Conservation (phyloP, 768 basidiomycete species). For the Rubroboletus pulcherrimus region DNA sequence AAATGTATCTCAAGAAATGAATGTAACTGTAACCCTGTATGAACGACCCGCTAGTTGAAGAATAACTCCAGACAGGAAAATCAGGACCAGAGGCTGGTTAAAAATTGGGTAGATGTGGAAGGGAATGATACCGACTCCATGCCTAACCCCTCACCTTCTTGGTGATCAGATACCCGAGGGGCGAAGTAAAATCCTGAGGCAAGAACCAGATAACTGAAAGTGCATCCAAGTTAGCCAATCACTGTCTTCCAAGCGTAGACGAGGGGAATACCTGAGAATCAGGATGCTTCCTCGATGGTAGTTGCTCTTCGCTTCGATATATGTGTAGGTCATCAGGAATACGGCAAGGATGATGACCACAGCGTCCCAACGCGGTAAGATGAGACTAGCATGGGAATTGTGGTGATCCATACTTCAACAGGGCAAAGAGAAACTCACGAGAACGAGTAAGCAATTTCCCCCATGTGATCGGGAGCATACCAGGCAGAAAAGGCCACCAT, state of each 20-base stretch:
- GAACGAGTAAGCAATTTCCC: constrained; percentile 85
- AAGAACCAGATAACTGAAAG: constrained; percentile 82
- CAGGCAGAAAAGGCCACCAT: constrained; percentile 99
- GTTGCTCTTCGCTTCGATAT: constrained; percentile 98
- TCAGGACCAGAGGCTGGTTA: constrained; percentile 16
- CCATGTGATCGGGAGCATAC: constrained; percentile 85
- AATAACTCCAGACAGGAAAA: not conserved
- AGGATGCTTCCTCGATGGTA: constrained; percentile 97
- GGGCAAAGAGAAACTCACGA: constrained; percentile 56
- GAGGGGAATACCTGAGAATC: constrained; percentile 67
- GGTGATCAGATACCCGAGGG: constrained; percentile 38
- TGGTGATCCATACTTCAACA: not conserved
- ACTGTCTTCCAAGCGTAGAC: not conserved
- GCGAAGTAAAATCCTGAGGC: constrained; percentile 91
- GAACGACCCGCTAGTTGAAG: not conserved
- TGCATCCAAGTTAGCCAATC: not conserved
- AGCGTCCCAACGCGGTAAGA: constrained; percentile 98
- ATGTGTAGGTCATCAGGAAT: constrained; percentile 97
- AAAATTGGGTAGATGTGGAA: constrained; percentile 1
- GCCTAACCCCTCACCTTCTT: constrained; percentile 9
- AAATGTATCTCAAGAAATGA: constrained; percentile 14
- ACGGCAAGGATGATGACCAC: constrained; percentile 92
- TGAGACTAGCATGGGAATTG: constrained; percentile 53
- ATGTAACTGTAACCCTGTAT: constrained; percentile 17
- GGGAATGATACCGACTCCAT: constrained; percentile 3